phyloP scores from a whole-genome alignment of 1,284 basidiomycete genomes.

The Omphalotus olearius region DNA sequence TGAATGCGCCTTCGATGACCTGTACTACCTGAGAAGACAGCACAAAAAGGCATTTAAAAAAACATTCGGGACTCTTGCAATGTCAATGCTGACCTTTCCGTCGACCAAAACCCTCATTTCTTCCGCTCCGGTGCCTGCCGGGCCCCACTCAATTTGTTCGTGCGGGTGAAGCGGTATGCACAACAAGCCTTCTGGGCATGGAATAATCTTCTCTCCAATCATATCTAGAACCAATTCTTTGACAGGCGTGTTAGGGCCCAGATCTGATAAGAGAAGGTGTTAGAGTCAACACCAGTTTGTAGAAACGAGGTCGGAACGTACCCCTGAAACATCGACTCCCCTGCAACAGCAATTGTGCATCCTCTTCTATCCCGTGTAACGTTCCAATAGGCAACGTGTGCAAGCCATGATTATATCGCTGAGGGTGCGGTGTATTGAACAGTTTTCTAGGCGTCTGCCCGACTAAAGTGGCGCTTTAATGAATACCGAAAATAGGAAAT shows the following conservation, averaged over 20 bases:
- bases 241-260: constrained; percentile 43
- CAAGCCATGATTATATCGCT: constrained; percentile 66
- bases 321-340: constrained; percentile 57
- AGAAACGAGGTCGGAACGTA: constrained; percentile 23
- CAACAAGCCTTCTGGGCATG: constrained; percentile 57
- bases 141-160: constrained; percentile 68
- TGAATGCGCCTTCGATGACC: constrained; percentile 70
- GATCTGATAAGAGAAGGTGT: constrained; percentile 34
- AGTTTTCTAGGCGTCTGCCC: constrained; percentile 89
- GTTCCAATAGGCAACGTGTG: constrained; percentile 66
- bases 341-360: constrained; percentile 60
- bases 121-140: constrained; percentile 33
- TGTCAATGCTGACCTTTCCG: constrained; percentile 42
- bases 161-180: constrained; percentile 58
- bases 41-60: not conserved
- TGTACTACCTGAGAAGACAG: constrained; percentile 52
- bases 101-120: constrained; percentile 62
- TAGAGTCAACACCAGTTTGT: constrained; percentile 19
- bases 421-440: constrained; percentile 82
- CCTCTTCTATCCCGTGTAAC: constrained; percentile 78
- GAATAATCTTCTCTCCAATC: constrained; percentile 58
- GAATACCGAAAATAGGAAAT: no score
- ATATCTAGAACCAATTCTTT: constrained; percentile 52
- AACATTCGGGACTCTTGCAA: not conserved
- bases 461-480: constrained; percentile 38